A percentile compares a stretch with the other conserved stretches of the same genome.
phyloP scores from a whole-genome alignment of 2,329 filamentous ascomycete species.

The Microcyclospora pomicola region DNA sequence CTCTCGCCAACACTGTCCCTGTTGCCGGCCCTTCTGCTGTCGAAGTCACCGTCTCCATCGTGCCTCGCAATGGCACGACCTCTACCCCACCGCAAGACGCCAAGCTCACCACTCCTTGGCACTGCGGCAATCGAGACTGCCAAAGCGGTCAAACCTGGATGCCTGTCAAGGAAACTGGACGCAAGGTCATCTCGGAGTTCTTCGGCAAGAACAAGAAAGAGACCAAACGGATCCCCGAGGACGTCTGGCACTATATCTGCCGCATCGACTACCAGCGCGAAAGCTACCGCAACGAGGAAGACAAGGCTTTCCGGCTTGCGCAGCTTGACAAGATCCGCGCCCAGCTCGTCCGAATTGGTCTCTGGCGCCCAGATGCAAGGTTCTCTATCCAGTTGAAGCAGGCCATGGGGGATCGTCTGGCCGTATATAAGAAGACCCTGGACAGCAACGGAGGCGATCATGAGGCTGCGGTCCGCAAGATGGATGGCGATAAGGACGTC shows the following conservation, averaged over 20 bases:
- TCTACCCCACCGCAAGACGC: constrained; percentile 1
- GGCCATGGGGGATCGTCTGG: constrained; percentile 11
- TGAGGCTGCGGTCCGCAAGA: constrained; percentile 5
- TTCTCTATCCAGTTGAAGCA: constrained; percentile 18
- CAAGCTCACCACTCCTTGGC: constrained; percentile 6
- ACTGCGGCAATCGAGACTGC: constrained; percentile 11
- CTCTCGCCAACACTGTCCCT: too few relatives aligned
- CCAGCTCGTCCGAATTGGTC: constrained; percentile 16
- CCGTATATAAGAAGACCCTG: constrained; percentile 11
- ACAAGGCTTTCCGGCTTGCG: constrained; percentile 6
- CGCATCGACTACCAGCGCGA: constrained; percentile 68
- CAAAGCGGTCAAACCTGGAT: constrained; percentile 11
- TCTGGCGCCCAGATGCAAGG: constrained; percentile 18
- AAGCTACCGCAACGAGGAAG: constrained; percentile 10
- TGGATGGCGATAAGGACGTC: constrained; percentile 2
- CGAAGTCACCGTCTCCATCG: too few relatives aligned
- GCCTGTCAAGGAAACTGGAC: constrained; percentile 14
- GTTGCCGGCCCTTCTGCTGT: too few relatives aligned
- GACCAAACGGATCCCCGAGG: constrained; percentile 54
- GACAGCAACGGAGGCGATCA: constrained; percentile 8
- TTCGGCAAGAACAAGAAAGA: constrained; percentile 73
- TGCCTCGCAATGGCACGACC: constrained; percentile 1
- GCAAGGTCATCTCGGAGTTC: constrained; percentile 68
- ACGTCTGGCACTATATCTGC: constrained; percentile 64
- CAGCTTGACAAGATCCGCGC: constrained; percentile 10